phyloP scores from a whole-genome alignment of 257 asterid species.

The Solanum chiquidenum region DNA sequence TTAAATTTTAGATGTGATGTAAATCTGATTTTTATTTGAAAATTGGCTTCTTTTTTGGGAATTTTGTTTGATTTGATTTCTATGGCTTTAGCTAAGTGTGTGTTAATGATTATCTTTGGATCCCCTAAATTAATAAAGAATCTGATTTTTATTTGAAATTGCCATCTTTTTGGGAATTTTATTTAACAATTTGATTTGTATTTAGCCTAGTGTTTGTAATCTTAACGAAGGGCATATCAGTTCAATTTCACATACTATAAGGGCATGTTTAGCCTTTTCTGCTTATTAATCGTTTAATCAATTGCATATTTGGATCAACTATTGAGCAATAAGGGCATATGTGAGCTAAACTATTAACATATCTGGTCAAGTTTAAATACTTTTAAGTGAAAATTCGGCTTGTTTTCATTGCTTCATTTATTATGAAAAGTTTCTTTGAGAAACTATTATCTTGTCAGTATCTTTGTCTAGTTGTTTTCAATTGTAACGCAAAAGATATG shows the following conservation, averaged over 20 bases:
- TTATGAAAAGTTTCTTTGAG: neutral
- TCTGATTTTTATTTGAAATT: neutral
- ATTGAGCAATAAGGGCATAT: neutral
- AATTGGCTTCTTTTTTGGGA: neutral
- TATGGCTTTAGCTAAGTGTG: neutral
- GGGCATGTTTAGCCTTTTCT: neutral
- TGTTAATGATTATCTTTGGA: neutral
- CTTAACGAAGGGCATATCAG: neutral
- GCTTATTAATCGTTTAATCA: neutral
- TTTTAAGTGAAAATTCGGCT: neutral
- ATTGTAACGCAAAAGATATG: neutral
- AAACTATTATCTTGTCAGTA: neutral
- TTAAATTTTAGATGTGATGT: neutral
- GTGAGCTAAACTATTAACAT: neutral
- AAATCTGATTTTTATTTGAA: neutral
- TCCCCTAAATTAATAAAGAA: neutral
- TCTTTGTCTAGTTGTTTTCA: neutral
- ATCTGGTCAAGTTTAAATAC: neutral
- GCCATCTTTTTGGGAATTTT: neutral
- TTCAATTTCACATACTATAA: neutral
- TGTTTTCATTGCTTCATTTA: neutral
- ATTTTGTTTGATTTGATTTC: neutral
- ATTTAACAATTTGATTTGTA: neutral
- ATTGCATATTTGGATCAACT: neutral
- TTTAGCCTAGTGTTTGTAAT: neutral